Percentiles rank a stretch among this genome's conserved stretches.
Evolutionary conservation across 73 alveolate genomes (phyloP).

Genomic region (Tetrahymena elliotti): DNA sequence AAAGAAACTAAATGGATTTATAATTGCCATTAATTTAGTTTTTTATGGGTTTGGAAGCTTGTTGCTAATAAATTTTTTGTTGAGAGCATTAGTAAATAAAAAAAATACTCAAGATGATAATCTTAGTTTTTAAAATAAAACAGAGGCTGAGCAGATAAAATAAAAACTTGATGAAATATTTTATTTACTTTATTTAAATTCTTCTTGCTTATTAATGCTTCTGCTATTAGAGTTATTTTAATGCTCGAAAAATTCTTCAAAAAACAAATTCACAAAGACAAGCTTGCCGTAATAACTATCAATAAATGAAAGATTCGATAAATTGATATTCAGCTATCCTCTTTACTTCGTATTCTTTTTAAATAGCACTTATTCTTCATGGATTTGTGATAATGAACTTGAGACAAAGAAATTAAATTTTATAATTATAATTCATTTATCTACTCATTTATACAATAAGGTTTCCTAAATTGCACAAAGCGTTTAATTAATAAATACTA

Average conservation of each 20-base stretch:
- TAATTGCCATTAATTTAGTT: not conserved
- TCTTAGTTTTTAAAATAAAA: not conserved
- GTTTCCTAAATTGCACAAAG: not conserved
- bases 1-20: not conserved
- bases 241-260: not conserved
- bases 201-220: not conserved
- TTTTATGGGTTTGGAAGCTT: not conserved
- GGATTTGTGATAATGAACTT: not conserved
- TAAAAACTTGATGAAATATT: not conserved
- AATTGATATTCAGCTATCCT: not conserved
- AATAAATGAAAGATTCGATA: not conserved
- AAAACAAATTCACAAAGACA: no score
- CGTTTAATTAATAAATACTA: not conserved
- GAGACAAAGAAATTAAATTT: not conserved
- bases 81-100: not conserved
- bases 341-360: not conserved
- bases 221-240: not conserved
- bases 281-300: not conserved
- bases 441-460: not conserved
- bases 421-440: not conserved
- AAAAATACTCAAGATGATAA: not conserved
- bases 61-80: not conserved
- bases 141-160: not conserved
- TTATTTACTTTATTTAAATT: not conserved
- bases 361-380: not conserved